Evolutionary conservation across 2,329 filamentous ascomycete species (phyloP).

Genomic region (Apiospora aurea): DNA sequence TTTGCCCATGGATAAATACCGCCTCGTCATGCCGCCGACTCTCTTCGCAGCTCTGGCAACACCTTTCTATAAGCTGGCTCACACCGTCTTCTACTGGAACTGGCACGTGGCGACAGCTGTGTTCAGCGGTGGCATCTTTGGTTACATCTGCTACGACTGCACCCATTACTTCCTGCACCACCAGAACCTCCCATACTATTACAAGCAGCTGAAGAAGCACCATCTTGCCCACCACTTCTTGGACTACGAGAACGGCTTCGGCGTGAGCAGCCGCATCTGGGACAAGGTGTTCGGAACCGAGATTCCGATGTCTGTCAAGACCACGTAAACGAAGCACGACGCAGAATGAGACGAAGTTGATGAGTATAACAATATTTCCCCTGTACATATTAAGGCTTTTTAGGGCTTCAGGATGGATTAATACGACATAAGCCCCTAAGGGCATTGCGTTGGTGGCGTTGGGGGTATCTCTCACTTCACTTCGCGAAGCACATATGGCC

Average conservation of each 20-base stretch:
- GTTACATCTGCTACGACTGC: slow-evolving; percentile 95
- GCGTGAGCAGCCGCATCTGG: slow-evolving; percentile 97
- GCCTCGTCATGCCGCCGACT: slow-evolving; percentile 94
- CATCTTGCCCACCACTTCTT: slow-evolving; percentile 97
- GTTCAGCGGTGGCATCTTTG: slow-evolving; percentile 91
- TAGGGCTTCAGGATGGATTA: slow-evolving; percentile 2
- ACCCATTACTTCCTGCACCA: slow-evolving; percentile 99
- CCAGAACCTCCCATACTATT: slow-evolving; percentile 87
- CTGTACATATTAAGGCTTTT: slow-evolving; percentile 18
- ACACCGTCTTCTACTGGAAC: slow-evolving; percentile 80
- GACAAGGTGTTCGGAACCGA: slow-evolving; percentile 91
- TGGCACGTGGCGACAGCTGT: slow-evolving; percentile 83
- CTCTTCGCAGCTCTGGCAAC: slow-evolving; percentile 83
- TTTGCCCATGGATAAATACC: slow-evolving; percentile 97
- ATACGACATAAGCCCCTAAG: slow-evolving; percentile 1
- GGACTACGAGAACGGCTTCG: slow-evolving; percentile 97
- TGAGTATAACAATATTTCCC: slow-evolving; percentile 3
- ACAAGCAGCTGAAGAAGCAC: slow-evolving; percentile 94
- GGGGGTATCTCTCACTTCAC: neutral
- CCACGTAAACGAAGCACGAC: slow-evolving; percentile 31
- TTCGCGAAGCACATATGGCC: neutral
- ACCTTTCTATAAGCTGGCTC: slow-evolving; percentile 93
- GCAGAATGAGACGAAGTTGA: neutral
- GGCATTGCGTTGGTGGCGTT: slow-evolving; percentile 2
- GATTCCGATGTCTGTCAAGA: slow-evolving; percentile 56